phyloP scores from a whole-genome alignment of 257 asterid species.

The Anisodus acutangulus region DNA sequence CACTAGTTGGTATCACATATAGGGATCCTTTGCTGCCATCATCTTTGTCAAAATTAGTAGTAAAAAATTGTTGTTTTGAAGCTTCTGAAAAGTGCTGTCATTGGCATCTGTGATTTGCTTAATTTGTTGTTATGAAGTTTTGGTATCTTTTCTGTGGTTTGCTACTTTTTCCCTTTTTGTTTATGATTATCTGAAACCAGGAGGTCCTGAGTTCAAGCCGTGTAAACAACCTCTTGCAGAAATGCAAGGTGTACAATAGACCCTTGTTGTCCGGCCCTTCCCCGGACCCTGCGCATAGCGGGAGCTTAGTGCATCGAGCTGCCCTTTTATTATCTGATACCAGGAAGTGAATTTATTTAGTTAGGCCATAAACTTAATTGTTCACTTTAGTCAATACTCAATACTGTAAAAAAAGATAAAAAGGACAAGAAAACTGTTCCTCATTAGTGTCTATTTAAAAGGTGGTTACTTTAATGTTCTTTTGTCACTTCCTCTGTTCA shows the following conservation, averaged over 20 bases:
- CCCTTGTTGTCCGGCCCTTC: too few relatives aligned
- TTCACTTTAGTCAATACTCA: not conserved
- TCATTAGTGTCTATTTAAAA: not conserved
- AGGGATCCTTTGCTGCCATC: slow-evolving; percentile 18
- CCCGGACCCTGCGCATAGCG: too few relatives aligned
- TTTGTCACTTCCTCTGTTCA: not conserved
- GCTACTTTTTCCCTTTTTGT: not conserved
- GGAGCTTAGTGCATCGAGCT: too few relatives aligned
- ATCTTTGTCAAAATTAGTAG: not conserved
- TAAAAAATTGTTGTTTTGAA: not conserved
- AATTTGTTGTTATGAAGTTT: not conserved
- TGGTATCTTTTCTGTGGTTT: not conserved
- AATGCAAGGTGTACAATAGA: too few relatives aligned
- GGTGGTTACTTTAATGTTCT: not conserved
- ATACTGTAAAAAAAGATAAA: slow-evolving; percentile 5
- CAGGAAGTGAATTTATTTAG: not conserved
- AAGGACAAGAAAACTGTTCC: not conserved
- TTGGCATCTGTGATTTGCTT: not conserved
- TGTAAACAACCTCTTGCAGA: too few relatives aligned
- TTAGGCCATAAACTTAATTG: slow-evolving; percentile 5
- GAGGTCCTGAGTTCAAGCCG: too few relatives aligned
- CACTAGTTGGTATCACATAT: not conserved
- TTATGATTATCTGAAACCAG: too few relatives aligned
- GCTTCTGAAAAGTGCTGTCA: not conserved
- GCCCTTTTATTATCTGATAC: not conserved